Base-by-base conservation (phyloP, 352 stramenopile species). In the Phytophthora sansomeana region DNA sequence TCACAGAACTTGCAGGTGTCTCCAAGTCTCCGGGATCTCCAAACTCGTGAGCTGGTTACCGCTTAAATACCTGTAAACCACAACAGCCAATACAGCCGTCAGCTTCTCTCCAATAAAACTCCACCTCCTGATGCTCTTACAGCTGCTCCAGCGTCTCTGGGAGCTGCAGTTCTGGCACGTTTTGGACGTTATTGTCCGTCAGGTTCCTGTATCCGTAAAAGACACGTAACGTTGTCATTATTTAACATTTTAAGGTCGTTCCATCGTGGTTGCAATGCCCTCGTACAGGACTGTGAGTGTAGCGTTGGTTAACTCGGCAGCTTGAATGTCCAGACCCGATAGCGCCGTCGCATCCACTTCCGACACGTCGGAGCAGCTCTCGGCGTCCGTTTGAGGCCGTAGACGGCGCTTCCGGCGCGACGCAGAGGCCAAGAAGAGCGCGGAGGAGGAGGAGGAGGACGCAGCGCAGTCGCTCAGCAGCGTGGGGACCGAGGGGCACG, bases 1-100 rank as follows among this genome's bases (percentile, higher is more conserved):
- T 62, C 48, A 74, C 66, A 74, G 48, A 35, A 74, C 28, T 26
- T 70, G 28, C 17, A 74, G 16, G 8, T 57, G 29, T 36, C 54
- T 14, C 59, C 60, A 74, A 11, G 36, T 57, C 35, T 65, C 39
- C 10, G 66, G 66, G 17, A 74, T 59, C 26, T 62, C 41, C 17
- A 74, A 53, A 19, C 33, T 66, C 33, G 46, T 57, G 13, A 74
- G 59, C 21, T 54, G 9, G 41, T 74, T 74, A 14, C 29, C 28
- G 29, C 21, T 50, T 28, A 74, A 38, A 33, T 74, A 66, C 51
- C 66, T 74, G 33, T 46, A 26, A 42, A 57, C 17, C 9, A 42
- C 29, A 50, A n/a, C 21, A 38, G 2, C 5, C 16, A 43, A 39
- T 8, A 4, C 6, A 6, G 13, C 35, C 13, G 35, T 61, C 17